Conservation (phyloP, 129 eudicot species). For the Saussurea involucrata region DNA sequence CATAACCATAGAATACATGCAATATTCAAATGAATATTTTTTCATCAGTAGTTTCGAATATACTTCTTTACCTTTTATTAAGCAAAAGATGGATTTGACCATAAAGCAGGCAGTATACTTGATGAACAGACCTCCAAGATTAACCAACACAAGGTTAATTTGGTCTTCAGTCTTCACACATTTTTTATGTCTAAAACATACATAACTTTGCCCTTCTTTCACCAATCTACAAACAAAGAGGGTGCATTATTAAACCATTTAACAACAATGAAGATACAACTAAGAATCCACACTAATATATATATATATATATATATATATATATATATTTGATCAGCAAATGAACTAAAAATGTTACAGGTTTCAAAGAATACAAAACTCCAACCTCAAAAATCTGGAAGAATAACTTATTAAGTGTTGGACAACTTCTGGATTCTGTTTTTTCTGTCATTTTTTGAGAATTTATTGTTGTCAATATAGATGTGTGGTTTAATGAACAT, state of each 20-base stretch:
- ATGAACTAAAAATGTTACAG: background rate
- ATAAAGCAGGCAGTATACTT: background rate
- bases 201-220: background rate
- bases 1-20: background rate
- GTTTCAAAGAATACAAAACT: too few species aligned
- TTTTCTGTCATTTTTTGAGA: too few species aligned
- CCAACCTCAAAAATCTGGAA: too few species aligned
- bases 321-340: too few species aligned
- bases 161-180: slow-evolving; percentile 2
- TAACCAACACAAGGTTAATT: slow-evolving; percentile 4
- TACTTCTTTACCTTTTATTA: background rate
- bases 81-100: background rate
- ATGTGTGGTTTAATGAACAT: too few species aligned
- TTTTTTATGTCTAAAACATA: background rate
- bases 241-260: background rate
- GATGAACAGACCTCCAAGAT: slow-evolving; percentile 2
- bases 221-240: slow-evolving; percentile 8
- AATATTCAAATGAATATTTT: background rate
- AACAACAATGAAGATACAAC: slow-evolving; percentile 2
- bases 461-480: too few species aligned
- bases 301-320: too few species aligned
- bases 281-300: background rate
- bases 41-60: background rate
- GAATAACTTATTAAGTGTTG: too few species aligned
- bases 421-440: too few species aligned